A percentile compares a stretch with the other conserved stretches of the same genome.
Conservation (phyloP, 257 asterid genomes). For the Forsythia suspensa region DNA sequence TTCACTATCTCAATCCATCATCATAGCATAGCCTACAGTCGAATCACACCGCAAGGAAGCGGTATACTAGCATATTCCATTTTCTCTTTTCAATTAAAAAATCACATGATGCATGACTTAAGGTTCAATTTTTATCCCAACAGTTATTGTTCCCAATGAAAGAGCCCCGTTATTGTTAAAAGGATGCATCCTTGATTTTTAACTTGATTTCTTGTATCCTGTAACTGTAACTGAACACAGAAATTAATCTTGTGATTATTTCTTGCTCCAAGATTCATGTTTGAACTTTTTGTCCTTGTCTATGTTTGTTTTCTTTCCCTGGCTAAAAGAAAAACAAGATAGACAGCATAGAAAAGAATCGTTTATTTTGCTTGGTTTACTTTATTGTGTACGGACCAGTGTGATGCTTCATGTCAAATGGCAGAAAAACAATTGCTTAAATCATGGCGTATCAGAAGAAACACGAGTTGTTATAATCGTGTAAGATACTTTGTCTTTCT, state of each 20-base stretch:
- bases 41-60: too few relatives aligned
- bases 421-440: conserved; percentile 16
- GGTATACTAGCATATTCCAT: background rate
- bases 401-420: conserved; percentile 1
- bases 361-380: background rate
- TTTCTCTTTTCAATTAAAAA: background rate
- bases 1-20: too few relatives aligned
- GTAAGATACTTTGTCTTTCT: conserved; percentile 14
- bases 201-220: background rate
- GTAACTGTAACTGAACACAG: too few relatives aligned
- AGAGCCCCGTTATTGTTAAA: background rate
- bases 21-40: too few relatives aligned
- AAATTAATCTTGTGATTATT: background rate
- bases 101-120: background rate
- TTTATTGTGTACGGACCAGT: background rate
- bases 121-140: background rate
- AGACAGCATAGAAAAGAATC: background rate
- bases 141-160: background rate
- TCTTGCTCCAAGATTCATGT: too few relatives aligned
- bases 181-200: background rate
- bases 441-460: conserved; percentile 4
- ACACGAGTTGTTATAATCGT: background rate
- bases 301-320: background rate
- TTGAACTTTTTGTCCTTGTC: background rate
- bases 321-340: background rate